A percentile compares a stretch with the other conserved stretches of the same genome.
Conservation (phyloP, 768 basidiomycete species). For the Arthromyces matolae region DNA sequence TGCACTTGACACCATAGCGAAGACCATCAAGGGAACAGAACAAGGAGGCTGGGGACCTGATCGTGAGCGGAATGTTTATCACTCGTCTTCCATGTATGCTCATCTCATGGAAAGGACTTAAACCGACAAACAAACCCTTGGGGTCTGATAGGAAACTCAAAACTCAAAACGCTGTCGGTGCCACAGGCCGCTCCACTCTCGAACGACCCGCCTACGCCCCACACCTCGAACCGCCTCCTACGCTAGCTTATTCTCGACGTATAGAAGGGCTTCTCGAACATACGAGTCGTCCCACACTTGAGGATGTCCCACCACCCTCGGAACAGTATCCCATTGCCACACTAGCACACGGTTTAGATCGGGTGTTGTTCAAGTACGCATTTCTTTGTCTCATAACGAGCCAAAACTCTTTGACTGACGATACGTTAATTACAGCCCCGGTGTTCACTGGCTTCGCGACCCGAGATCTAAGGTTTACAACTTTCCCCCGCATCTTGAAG, state of each 20-base stretch:
- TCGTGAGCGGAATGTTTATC: constrained; percentile 11
- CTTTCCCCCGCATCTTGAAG: constrained; percentile 68
- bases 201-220: neutral
- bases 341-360: constrained; percentile 63
- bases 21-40: neutral
- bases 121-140: neutral
- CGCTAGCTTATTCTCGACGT: constrained; percentile 24
- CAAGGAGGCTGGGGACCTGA: constrained; percentile 21
- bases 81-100: neutral
- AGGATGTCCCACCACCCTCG: constrained; percentile 39
- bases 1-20: neutral
- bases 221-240: neutral
- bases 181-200: neutral
- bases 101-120: neutral
- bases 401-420: constrained; percentile 4
- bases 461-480: constrained; percentile 84
- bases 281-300: constrained; percentile 10
- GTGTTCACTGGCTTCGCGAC: constrained; percentile 86
- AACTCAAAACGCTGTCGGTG: neutral
- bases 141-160: neutral
- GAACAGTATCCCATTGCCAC: constrained; percentile 54
- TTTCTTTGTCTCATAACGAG: neutral
- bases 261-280: constrained; percentile 33
- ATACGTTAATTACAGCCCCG: constrained; percentile 54
- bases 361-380: constrained; percentile 51